Evolutionary conservation across 495 filamentous ascomycete species (phyloP).

Genomic region (Glarea lozoyensis): DNA sequence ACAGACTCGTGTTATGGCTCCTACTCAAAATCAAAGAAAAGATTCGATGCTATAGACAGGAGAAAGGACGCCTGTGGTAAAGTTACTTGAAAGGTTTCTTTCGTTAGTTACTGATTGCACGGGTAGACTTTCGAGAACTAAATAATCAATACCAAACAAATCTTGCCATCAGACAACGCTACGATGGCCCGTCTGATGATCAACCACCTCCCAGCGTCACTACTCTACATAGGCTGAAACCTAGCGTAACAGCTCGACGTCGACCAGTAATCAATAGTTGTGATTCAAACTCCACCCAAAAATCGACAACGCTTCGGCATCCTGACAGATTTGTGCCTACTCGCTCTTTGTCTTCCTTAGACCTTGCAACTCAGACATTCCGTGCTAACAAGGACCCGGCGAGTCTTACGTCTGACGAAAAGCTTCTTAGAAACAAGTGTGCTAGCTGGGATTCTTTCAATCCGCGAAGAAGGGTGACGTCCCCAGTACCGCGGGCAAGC

Average conservation of each 20-base stretch:
- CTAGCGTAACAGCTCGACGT: conserved; percentile 3
- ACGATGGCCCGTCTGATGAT: conserved; percentile 13
- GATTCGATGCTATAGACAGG: background rate
- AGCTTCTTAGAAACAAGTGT: conserved; percentile 45
- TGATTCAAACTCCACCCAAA: conserved; percentile 13
- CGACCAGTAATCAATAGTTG: conserved; percentile 16
- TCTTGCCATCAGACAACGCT: background rate
- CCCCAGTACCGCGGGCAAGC: conserved; percentile 21
- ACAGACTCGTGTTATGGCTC: too few species aligned
- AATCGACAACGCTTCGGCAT: conserved; percentile 7
- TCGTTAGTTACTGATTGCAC: too few species aligned
- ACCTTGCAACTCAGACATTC: conserved; percentile 29
- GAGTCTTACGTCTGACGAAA: conserved; percentile 52
- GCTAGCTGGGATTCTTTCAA: conserved; percentile 61
- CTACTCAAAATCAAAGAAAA: too few species aligned
- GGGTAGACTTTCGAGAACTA: too few species aligned
- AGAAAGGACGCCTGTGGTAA: background rate
- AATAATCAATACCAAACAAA: background rate
- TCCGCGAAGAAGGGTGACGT: conserved; percentile 30
- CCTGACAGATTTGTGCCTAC: conserved; percentile 53
- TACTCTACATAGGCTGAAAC: conserved; percentile 11
- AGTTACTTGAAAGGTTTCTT: background rate
- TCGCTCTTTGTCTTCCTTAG: conserved; percentile 7
- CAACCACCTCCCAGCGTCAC: background rate
- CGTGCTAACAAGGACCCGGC: conserved; percentile 53